These are phyloP conservation scores for Zea mays DNA, from an alignment of 176 grass and related monocot species.

Conservation along the genomic window Zm-B73-REFERENCE-NAM-5.0 NC_050098.1:3965001-3965500, in stretches of 20 bases:
- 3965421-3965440: neutral
- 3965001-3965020: slow-evolving; percentile 74
- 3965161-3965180: slow-evolving; percentile 55
- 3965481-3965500: too few species aligned
- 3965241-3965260: slow-evolving; percentile 61
- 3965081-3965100: slow-evolving; percentile 73
- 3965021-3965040: slow-evolving; percentile 85
- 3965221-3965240: slow-evolving; percentile 60
- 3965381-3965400: slow-evolving; percentile 75
- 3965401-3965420: neutral
- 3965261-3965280: slow-evolving; percentile 73
- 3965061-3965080: slow-evolving; percentile 76
- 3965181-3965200: slow-evolving; percentile 64
- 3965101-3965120: slow-evolving; percentile 85
- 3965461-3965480: neutral
- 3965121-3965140: slow-evolving; percentile 74
- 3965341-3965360: slow-evolving; percentile 97
- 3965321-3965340: slow-evolving; percentile 83
- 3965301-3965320: slow-evolving; percentile 36
- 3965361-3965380: slow-evolving; percentile 84
- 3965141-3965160: slow-evolving; percentile 62
- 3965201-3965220: slow-evolving; percentile 71
- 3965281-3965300: slow-evolving; percentile 54
- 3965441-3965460: neutral
- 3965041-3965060: slow-evolving; percentile 77